These are phyloP conservation scores for Pseudozyma tsukubaensis DNA, from an alignment of 1,284 basidiomycete species.

Conservation along the genomic window DNA sequence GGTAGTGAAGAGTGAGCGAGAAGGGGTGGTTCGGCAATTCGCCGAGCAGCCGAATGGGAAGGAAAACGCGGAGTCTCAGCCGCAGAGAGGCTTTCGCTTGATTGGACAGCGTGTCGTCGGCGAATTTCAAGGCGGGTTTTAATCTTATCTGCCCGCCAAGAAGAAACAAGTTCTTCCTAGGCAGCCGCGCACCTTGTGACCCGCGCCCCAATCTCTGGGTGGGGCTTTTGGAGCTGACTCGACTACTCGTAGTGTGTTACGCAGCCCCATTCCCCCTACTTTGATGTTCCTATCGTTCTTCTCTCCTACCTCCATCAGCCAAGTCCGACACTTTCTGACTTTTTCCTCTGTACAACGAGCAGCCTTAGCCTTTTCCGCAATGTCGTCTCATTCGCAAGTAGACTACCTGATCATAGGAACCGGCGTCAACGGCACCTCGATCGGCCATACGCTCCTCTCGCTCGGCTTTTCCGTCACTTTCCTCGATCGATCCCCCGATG, in stretches of 20 bases:
- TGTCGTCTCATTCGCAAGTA: not conserved
- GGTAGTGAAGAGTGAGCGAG: not conserved
- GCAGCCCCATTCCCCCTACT: no score
- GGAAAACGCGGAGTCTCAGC: not conserved
- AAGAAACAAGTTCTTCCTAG: conserved; percentile 7
- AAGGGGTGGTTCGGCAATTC: not conserved
- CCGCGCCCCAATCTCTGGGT: not conserved
- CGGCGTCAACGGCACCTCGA: conserved; percentile 86
- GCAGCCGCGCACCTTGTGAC: not conserved
- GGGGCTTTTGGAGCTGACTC: no score
- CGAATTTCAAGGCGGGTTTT: conserved; percentile 8
- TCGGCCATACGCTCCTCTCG: conserved; percentile 74
- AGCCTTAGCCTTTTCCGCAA: no score
- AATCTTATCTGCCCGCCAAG: conserved; percentile 1
- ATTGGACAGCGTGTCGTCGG: no score
- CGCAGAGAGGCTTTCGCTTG: no score
- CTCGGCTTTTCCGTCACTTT: conserved; percentile 79
- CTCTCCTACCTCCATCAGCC: not conserved
- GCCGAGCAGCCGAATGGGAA: conserved; percentile 2
- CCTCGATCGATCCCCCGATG: conserved; percentile 69
- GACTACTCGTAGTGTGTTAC: no score
- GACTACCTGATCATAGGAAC: conserved; percentile 76
- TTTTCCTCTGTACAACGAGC: no score
- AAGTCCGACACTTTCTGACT: no score
- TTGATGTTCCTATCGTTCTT: no score